Evolutionary conservation across 2,329 filamentous ascomycete species (phyloP).

Genomic region (Gnomoniopsis sp.): DNA sequence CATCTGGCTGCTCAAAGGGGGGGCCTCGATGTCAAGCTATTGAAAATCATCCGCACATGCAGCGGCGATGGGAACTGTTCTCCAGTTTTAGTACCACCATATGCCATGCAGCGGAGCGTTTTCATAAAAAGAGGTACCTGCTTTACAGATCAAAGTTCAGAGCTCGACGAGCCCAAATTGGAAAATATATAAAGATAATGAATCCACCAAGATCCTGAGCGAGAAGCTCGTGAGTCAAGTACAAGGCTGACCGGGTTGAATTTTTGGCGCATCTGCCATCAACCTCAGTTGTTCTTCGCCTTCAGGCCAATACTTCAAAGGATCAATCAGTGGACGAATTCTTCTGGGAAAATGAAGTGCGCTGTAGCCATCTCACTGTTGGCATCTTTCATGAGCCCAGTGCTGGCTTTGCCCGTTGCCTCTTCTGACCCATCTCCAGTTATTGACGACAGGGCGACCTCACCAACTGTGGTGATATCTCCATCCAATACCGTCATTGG

Average conservation of each 20-base stretch:
- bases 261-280: too few species aligned
- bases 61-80: not conserved
- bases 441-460: conserved; percentile 8
- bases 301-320: too few species aligned
- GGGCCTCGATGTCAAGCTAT: not conserved
- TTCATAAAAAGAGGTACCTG: too few species aligned
- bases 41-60: not conserved
- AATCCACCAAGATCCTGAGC: too few species aligned
- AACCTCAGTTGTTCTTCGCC: too few species aligned
- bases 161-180: too few species aligned
- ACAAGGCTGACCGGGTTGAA: too few species aligned
- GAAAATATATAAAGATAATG: too few species aligned
- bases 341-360: conserved; percentile 2
- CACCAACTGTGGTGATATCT: conserved; percentile 48
- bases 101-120: too few species aligned
- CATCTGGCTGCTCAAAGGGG: not conserved
- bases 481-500: conserved; percentile 56
- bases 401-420: conserved; percentile 7
- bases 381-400: not conserved
- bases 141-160: too few species aligned
- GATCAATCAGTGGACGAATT: not conserved
- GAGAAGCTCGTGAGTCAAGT: too few species aligned
- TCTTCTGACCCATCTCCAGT: conserved; percentile 2
- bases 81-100: too few species aligned
- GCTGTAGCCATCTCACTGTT: not conserved